Percentiles rank a stretch among this genome's conserved stretches.
phyloP scores from a whole-genome alignment of 257 asterid genomes.

The Solanum chiquidenum region DNA sequence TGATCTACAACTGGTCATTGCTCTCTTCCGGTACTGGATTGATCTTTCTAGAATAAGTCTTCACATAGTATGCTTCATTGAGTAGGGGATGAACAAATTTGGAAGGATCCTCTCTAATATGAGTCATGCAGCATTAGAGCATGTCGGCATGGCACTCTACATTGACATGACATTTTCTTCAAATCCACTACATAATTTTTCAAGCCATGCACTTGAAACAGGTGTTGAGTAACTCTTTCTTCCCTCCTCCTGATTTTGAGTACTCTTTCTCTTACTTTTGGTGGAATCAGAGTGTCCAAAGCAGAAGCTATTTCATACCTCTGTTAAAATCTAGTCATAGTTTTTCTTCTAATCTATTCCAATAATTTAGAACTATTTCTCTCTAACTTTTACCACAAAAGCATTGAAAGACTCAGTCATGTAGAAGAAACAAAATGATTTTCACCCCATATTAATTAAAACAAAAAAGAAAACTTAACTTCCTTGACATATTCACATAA shows the following conservation, averaged over 20 bases:
- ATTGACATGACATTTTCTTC: not conserved
- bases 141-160: not conserved
- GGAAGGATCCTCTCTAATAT: not conserved
- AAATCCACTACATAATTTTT: not conserved
- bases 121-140: not conserved
- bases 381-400: not conserved
- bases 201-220: not conserved
- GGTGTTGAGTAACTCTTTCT: not conserved
- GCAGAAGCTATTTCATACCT: not conserved
- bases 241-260: not conserved
- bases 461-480: not conserved
- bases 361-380: not conserved
- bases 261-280: not conserved
- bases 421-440: not conserved
- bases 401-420: not conserved
- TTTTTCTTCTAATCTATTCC: not conserved
- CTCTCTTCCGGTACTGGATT: not conserved
- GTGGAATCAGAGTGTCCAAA: not conserved
- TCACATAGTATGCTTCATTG: not conserved
- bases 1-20: not conserved
- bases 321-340: not conserved
- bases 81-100: not conserved
- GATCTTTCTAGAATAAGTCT: not conserved
- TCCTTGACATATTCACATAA: not conserved
- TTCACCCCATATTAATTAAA: not conserved